Conservation (phyloP, 2,329 filamentous ascomycete genomes). For the Colletotrichum eleusines region DNA sequence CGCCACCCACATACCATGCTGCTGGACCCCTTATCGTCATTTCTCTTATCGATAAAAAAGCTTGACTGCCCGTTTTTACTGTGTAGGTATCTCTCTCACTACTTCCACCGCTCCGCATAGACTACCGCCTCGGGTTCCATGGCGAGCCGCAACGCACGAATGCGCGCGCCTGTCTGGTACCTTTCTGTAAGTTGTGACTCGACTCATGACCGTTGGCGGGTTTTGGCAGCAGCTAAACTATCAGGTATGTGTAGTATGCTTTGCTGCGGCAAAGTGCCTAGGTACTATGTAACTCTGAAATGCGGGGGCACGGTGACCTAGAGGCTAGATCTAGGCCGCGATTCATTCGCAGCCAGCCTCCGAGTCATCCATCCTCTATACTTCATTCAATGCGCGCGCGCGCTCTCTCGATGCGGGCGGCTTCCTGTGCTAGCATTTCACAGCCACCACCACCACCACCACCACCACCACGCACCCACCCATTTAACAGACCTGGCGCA, state of each 20-base stretch:
- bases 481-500: constrained; percentile 12
- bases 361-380: constrained; percentile 33
- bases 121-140: not conserved
- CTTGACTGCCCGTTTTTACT: not conserved
- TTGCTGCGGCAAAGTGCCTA: not conserved
- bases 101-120: not conserved
- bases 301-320: constrained; percentile 24
- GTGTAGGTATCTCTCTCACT: not conserved
- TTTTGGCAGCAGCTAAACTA: not conserved
- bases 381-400: constrained; percentile 17
- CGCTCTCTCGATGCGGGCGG: constrained; percentile 12
- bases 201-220: not conserved
- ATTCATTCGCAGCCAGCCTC: constrained; percentile 28
- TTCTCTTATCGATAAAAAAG: constrained; percentile 16
- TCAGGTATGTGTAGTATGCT: not conserved
- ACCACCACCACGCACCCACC: constrained; percentile 28
- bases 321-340: constrained; percentile 10
- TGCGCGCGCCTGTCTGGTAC: not conserved
- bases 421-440: constrained; percentile 34
- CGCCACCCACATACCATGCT: not conserved
- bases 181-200: not conserved
- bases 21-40: constrained; percentile 6
- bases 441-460: constrained; percentile 38
- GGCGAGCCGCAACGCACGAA: not conserved
- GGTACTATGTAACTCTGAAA: constrained; percentile 35